Percentiles rank a stretch among this genome's conserved stretches.
These are phyloP conservation scores for Tanozyma kutaoensis DNA, from an alignment of 805 yeast genomes.

Conservation along the genomic window DNA sequence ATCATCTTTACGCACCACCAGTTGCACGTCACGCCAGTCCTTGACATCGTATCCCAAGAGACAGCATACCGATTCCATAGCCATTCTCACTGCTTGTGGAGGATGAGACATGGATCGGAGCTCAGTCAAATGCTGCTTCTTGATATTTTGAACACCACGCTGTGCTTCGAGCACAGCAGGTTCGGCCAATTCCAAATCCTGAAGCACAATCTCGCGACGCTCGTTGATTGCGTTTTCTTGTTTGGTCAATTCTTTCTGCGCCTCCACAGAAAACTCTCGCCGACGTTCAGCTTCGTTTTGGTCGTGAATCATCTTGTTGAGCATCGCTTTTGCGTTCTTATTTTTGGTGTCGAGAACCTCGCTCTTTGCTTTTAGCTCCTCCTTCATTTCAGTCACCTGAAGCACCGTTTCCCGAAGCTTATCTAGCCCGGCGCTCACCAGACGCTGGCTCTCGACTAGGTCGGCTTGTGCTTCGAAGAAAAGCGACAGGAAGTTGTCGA, in stretches of 20 bases:
- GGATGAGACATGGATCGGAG: conserved; percentile 83
- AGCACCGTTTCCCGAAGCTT: conserved; percentile 66
- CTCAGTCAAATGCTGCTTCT: conserved; percentile 86
- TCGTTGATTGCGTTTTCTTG: conserved; percentile 51
- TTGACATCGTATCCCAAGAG: conserved; percentile 58
- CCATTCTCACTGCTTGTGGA: conserved; percentile 73
- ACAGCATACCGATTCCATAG: conserved; percentile 79
- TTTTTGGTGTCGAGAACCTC: conserved; percentile 40
- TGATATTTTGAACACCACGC: conserved; percentile 81
- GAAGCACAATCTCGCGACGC: conserved; percentile 40
- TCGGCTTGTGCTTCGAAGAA: conserved; percentile 23
- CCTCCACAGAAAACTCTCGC: conserved; percentile 70
- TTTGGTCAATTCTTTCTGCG: conserved; percentile 51
- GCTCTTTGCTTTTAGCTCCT: conserved; percentile 40
- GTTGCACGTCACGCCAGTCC: conserved; percentile 75
- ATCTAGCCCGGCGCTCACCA: conserved; percentile 60
- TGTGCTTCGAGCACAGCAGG: conserved; percentile 81
- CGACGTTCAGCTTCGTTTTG: conserved; percentile 91
- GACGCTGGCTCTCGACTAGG: conserved; percentile 57
- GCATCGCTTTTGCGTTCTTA: conserved; percentile 53
- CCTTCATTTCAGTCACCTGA: conserved; percentile 49
- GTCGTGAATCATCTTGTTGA: conserved; percentile 63
- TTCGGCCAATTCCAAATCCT: conserved; percentile 63
- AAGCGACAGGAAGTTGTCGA: not conserved
- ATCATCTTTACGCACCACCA: conserved; percentile 71